Evolutionary conservation across 164 flowering plant genomes (phyloP), one percentile per base, ranked within the genome.

Genomic region (Dillenia turbinata): DNA sequence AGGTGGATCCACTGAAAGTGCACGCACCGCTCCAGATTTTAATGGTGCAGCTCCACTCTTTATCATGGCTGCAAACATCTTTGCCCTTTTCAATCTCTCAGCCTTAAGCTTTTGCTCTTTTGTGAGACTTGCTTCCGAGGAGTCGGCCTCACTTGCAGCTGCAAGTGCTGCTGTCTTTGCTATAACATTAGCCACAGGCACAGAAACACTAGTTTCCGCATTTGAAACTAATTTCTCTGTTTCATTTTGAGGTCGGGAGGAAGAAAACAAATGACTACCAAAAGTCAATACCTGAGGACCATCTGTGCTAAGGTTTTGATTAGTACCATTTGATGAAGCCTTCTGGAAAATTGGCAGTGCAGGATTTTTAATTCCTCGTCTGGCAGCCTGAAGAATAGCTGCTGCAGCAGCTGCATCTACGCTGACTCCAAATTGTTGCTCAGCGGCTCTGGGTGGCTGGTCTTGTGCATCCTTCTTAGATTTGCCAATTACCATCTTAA

Each of bases 381-480:
- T 86, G 56, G 96, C 97, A 59, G 93, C 97, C 76, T 86, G 89
- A 73, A 94, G 88, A 65, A 94, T 94, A 49, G 95, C 97, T 64
- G 97, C 97, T 26, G 86, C 88, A 26, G 81, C 70, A 17, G 75
- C 73, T 13, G 85, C 85, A 79, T 88, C 95, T 49, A 84, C 75
- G 59, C 69, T 71, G 58, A 83, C 63, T 53, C 78, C 87, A 69
- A 47, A 10, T 45, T 78, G 77, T 13, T 72, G 83, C 63, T 72
- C 78, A 6, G 64, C 8, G 2, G 75, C 57, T 74, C 76, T 87
- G 6, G 87, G 59, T 19, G 80, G 70, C 16, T 55, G 78, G 2
- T 90, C 96, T 15, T 72, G 79, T 51, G 65, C 60, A 56, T 89
- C 96, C 74, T 83, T 92, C 77, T 91, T 91, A 49, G 81, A 60